Evolutionary conservation across 2,329 filamentous ascomycete genomes (phyloP), one percentile per base, ranked within the genome.

Genomic region (Pseudocercospora eumusae): DNA sequence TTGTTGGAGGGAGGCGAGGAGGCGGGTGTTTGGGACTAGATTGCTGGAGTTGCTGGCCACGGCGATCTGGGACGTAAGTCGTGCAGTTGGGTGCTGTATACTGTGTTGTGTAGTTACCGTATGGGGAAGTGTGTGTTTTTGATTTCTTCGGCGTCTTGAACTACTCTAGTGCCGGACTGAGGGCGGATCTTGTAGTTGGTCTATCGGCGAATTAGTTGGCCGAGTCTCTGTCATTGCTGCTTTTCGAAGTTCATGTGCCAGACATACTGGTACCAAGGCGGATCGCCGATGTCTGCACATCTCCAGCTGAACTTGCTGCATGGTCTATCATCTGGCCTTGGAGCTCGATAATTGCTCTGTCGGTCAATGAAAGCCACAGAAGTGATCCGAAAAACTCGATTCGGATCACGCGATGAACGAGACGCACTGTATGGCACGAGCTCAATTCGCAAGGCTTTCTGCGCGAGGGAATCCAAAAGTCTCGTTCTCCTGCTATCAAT

Each of bases 201-300:
- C 31, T 33, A 33, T 33, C 31, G 31, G 31, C 31, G 31, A 33
- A 33, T 10, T 11, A 15, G 31, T 33, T 33, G 31, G 31, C 31
- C 31, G 31, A 33, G 31, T 33, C 11, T 33, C 31, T 33, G 31
- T 33, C 15, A 11, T 33, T 2, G 31, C 31, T 33, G 11, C 31
- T 33, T 33, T 33, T 33, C 31, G 31, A 66, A 64, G n/a, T 64
- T 62, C 9, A 11, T 20, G 6, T 57, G 56, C 61, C 64, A 66
- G 5, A 66, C 53, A 28, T 60, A 62, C 20, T 57, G 56, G 31
- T 66, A 64, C 59, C 61, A 62, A 4, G 64, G 64, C 21, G 64
- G 59, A 62, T 64, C 59, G n/a, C 33, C 61, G 56, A 62, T 60
- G 13, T 62, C 61, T n/a, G 58, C 59, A 44, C 61, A 62, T 49